Conservation (phyloP, 768 basidiomycete genomes). For the Lactarius indigo region DNA sequence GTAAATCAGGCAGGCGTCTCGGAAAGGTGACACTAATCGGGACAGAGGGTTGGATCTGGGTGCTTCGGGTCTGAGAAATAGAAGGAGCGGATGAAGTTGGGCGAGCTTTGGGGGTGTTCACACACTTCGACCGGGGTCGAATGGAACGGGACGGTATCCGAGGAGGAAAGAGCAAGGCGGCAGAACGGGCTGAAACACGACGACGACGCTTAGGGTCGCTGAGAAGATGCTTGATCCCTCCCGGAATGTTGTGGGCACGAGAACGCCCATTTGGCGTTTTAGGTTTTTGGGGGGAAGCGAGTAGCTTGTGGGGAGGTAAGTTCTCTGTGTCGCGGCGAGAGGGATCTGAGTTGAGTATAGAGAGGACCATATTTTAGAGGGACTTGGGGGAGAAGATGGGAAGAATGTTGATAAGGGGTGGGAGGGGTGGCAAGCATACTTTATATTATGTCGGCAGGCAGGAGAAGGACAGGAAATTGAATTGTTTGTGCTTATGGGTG, state of each 20-base stretch:
- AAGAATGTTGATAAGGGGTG: not conserved
- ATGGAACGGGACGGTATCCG: not conserved
- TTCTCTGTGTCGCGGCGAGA: constrained; percentile 4
- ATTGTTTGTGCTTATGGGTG: constrained; percentile 9
- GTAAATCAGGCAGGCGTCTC: constrained; percentile 4
- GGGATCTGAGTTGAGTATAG: constrained; percentile 10
- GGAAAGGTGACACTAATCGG: constrained; percentile 13
- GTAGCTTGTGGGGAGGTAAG: not conserved
- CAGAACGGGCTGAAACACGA: constrained; percentile 5
- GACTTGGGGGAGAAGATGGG: not conserved
- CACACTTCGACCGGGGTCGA: not conserved
- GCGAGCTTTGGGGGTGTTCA: not conserved
- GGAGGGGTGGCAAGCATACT: constrained; percentile 4
- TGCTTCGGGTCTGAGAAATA: not conserved
- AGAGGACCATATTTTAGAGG: constrained; percentile 15
- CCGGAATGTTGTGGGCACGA: constrained; percentile 20
- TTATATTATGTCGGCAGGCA: constrained; percentile 2
- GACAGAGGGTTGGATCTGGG: not conserved
- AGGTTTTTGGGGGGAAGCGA: not conserved
- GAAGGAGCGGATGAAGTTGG: not conserved
- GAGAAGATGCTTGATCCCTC: constrained; percentile 15
- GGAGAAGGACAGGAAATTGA: not conserved
- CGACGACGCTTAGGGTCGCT: constrained; percentile 18
- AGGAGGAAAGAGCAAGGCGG: not conserved
- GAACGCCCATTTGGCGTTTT: not conserved